Conservation (phyloP, 352 stramenopile genomes). For the Aphanomyces euteiches region DNA sequence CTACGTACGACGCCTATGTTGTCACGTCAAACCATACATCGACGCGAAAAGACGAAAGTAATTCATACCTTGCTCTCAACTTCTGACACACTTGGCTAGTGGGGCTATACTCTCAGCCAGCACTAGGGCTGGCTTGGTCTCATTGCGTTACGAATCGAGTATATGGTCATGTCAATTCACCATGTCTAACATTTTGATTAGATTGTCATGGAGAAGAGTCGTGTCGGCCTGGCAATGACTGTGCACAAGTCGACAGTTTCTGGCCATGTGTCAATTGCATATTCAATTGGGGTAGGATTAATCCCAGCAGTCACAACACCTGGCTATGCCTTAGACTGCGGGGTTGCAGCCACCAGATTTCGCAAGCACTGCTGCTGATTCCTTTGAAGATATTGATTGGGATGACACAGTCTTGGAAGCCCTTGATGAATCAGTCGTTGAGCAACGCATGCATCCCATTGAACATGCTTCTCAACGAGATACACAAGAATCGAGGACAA, state of each 20-base stretch:
- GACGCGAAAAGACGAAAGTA: constrained; percentile 39
- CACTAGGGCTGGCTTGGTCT: constrained; percentile 62
- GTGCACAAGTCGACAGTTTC: constrained; percentile 9
- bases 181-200: neutral
- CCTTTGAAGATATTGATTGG: constrained; percentile 1
- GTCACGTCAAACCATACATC: constrained; percentile 63
- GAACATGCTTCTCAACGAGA: constrained; percentile 6
- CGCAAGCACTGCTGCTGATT: neutral
- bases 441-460: neutral
- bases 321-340: neutral
- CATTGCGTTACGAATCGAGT: constrained; percentile 67
- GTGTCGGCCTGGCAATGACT: neutral
- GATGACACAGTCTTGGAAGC: neutral
- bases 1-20: constrained; percentile 61
- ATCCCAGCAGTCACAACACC: neutral
- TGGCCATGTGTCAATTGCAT: neutral
- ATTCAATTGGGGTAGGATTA: neutral
- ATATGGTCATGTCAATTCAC: neutral
- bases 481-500: neutral
- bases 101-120: constrained; percentile 56
- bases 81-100: constrained; percentile 31
- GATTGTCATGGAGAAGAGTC: constrained; percentile 11
- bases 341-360: neutral
- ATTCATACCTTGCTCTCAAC: constrained; percentile 20
- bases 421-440: neutral